A percentile compares a stretch with the other conserved stretches of the same genome.
Conservation (phyloP, 306 rosid species). For the Datisca glomerata region DNA sequence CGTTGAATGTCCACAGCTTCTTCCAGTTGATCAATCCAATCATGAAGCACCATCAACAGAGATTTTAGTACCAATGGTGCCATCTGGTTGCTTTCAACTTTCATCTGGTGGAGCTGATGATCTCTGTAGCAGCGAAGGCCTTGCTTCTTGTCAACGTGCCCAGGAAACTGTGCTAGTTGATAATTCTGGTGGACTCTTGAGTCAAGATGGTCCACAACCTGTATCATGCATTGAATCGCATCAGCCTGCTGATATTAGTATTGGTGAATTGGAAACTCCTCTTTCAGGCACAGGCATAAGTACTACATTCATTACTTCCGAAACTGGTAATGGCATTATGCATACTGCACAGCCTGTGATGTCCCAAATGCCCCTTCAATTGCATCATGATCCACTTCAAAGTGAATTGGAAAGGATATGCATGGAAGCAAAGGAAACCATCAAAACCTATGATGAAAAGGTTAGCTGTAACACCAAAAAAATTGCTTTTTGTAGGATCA, state of each 20-base stretch:
- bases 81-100: slow-evolving; percentile 10
- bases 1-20: slow-evolving; percentile 12
- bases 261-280: slow-evolving; percentile 11
- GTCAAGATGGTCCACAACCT: slow-evolving; percentile 12
- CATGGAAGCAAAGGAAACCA: slow-evolving; percentile 21
- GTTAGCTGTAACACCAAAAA: slow-evolving; percentile 30
- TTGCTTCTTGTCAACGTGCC: slow-evolving; percentile 9
- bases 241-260: slow-evolving; percentile 14
- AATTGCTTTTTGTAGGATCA: slow-evolving; percentile 2
- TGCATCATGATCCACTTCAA: slow-evolving; percentile 41
- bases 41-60: slow-evolving; percentile 17
- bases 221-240: slow-evolving; percentile 9
- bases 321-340: slow-evolving; percentile 24
- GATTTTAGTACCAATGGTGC: slow-evolving; percentile 22
- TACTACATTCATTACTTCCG: slow-evolving; percentile 21
- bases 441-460: slow-evolving; percentile 27
- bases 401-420: slow-evolving; percentile 44
- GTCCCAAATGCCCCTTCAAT: slow-evolving; percentile 13
- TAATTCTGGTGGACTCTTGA: slow-evolving; percentile 8
- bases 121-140: slow-evolving; percentile 10
- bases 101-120: slow-evolving; percentile 15
- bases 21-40: slow-evolving; percentile 12
- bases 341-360: slow-evolving; percentile 25
- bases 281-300: slow-evolving; percentile 22
- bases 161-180: slow-evolving; percentile 12